phyloP scores from a whole-genome alignment of 768 basidiomycete species.

The Clathrus columnatus region DNA sequence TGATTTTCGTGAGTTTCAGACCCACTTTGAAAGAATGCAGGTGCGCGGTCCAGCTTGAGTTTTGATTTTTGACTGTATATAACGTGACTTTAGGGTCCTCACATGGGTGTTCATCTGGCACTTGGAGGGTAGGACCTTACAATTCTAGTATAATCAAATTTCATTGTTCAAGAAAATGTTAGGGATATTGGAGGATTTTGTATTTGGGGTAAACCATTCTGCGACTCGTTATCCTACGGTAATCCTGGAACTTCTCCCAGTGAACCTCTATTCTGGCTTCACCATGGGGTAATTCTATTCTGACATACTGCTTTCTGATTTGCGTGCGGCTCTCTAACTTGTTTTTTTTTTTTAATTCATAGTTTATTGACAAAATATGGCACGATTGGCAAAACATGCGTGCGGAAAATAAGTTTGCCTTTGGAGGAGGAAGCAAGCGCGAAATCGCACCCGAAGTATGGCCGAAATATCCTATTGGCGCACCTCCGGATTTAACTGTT shows the following conservation, averaged over 20 bases:
- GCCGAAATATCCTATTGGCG: conserved; percentile 20
- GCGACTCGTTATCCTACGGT: conserved; percentile 13
- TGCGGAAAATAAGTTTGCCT: conserved; percentile 19
- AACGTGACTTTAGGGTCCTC: conserved; percentile 22
- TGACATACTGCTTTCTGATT: background rate
- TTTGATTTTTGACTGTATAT: background rate
- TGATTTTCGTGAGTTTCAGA: conserved; percentile 26
- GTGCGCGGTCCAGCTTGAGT: conserved; percentile 9
- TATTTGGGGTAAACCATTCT: conserved; percentile 18
- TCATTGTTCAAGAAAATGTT: background rate
- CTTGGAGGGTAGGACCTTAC: conserved; percentile 21
- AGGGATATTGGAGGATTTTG: conserved; percentile 25
- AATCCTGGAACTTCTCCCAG: conserved; percentile 26
- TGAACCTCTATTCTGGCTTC: conserved; percentile 29
- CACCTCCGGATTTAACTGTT: conserved; percentile 19
- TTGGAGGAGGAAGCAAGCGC: conserved; percentile 25
- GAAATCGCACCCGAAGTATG: conserved; percentile 16
- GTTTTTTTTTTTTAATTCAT: background rate
- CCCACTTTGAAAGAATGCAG: conserved; percentile 21
- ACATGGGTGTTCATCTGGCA: conserved; percentile 24
- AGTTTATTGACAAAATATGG: conserved; percentile 33
- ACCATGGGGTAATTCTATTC: conserved; percentile 23
- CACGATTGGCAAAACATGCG: conserved; percentile 26
- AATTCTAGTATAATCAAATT: background rate
- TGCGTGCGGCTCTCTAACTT: background rate